Evolutionary conservation across 23 red algal genomes (phyloP).

Genomic region (Gracilariopsis chorda): DNA sequence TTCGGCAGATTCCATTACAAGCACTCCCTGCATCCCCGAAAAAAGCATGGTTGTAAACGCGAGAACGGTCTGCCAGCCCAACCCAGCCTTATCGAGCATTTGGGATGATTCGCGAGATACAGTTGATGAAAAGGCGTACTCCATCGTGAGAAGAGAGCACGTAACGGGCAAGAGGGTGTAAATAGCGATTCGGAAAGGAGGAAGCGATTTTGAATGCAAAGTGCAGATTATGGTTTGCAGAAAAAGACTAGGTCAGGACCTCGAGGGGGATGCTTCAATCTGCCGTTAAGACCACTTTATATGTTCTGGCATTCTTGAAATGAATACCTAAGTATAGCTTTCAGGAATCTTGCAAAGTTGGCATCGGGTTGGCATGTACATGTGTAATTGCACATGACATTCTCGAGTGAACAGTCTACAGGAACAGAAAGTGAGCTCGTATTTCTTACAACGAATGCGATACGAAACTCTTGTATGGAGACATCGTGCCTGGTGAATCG

Average conservation of each 20-base stretch:
- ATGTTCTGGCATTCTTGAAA: no score
- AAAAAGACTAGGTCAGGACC: not conserved
- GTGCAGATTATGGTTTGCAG: not conserved
- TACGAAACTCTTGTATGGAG: no score
- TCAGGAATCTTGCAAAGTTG: no score
- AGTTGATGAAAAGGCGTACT: not conserved
- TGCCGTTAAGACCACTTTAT: no score
- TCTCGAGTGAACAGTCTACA: no score
- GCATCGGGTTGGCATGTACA: no score
- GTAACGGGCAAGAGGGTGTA: not conserved
- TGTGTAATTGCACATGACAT: no score
- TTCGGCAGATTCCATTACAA: constrained; percentile 35
- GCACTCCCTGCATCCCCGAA: not conserved
- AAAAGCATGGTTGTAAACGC: not conserved
- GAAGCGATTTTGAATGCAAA: not conserved
- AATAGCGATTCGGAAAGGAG: not conserved
- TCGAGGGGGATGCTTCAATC: no score
- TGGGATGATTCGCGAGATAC: not conserved
- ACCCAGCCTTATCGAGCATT: not conserved
- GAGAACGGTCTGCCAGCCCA: not conserved
- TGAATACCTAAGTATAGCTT: no score
- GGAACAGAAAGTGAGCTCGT: no score
- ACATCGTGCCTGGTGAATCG: no score
- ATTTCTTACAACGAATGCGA: no score
- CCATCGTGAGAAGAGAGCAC: not conserved